Evolutionary conservation across 306 rosid species (phyloP).

Genomic region (Leucaena leucocephala): DNA sequence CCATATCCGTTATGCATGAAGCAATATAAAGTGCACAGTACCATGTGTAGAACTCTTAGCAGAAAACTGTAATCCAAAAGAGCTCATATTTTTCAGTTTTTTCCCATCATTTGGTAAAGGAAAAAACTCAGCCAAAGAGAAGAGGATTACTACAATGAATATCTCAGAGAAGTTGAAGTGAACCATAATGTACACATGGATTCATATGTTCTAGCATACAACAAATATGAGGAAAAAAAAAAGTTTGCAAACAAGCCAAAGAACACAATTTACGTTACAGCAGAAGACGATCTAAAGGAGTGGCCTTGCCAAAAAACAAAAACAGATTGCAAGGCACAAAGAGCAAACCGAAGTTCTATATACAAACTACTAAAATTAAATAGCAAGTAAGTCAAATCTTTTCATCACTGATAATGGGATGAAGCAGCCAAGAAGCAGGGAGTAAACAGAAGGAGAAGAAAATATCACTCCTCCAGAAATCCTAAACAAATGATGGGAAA

Average conservation of each 20-base stretch:
- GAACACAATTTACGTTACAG: background rate
- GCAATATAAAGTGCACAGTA: constrained; percentile 3
- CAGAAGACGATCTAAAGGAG: background rate
- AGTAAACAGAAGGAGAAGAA: background rate
- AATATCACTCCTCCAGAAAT: constrained; percentile 11
- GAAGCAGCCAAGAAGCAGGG: background rate
- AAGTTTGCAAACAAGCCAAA: constrained; percentile 15
- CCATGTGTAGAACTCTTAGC: background rate
- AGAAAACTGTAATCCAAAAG: background rate
- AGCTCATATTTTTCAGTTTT: background rate
- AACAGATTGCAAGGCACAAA: background rate
- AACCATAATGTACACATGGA: background rate
- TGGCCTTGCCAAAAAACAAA: background rate
- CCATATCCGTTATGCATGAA: constrained; percentile 38
- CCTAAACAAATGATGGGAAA: background rate
- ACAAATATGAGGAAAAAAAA: background rate
- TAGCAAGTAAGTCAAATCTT: background rate
- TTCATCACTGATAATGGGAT: background rate
- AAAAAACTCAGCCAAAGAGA: constrained; percentile 5
- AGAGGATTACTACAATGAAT: background rate
- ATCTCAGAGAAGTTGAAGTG: background rate
- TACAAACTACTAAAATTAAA: background rate
- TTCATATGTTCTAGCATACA: background rate
- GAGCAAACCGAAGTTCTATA: background rate
- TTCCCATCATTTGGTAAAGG: background rate